Percentiles rank a stretch among this genome's conserved stretches.
Evolutionary conservation across 2,329 filamentous ascomycete genomes (phyloP).

Genomic region (Sphaerulina vaccinii): DNA sequence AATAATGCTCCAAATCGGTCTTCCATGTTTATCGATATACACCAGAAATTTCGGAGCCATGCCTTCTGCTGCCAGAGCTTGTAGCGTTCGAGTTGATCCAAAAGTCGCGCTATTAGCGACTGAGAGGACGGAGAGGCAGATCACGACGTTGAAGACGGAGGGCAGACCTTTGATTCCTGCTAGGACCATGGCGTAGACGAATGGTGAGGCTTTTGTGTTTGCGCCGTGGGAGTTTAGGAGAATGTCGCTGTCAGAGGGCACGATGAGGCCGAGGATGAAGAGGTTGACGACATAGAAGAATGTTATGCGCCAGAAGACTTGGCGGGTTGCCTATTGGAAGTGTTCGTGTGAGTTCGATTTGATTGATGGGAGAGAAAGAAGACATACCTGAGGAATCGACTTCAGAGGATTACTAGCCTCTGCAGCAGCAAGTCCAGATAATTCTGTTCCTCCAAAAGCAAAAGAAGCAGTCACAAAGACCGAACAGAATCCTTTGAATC

Average conservation of each 20-base stretch:
- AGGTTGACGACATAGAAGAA: constrained; percentile 35
- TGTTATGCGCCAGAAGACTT: constrained; percentile 35
- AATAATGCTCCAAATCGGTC: constrained; percentile 71
- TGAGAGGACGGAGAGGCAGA: constrained; percentile 58
- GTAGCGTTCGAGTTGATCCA: constrained; percentile 76
- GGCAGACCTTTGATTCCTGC: constrained; percentile 62
- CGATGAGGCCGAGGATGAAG: constrained; percentile 33
- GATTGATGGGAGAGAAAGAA: constrained; percentile 18
- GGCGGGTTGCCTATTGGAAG: constrained; percentile 31
- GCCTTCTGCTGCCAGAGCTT: constrained; percentile 73
- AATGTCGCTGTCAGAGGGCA: constrained; percentile 26
- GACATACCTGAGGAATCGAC: neutral
- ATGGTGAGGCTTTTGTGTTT: constrained; percentile 53
- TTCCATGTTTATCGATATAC: constrained; percentile 70
- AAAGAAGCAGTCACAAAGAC: neutral
- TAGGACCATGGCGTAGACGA: constrained; percentile 62
- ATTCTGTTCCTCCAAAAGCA: neutral
- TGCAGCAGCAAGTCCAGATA: neutral
- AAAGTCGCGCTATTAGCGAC: constrained; percentile 56
- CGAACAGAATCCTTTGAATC: constrained; percentile 63
- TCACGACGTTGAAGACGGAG: constrained; percentile 66
- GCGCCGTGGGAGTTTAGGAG: constrained; percentile 35
- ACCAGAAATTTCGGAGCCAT: constrained; percentile 56
- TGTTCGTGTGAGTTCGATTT: constrained; percentile 45
- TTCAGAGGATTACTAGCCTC: neutral